Evolutionary conservation across 768 basidiomycete genomes (phyloP).

Genomic region (Zangia roseola): DNA sequence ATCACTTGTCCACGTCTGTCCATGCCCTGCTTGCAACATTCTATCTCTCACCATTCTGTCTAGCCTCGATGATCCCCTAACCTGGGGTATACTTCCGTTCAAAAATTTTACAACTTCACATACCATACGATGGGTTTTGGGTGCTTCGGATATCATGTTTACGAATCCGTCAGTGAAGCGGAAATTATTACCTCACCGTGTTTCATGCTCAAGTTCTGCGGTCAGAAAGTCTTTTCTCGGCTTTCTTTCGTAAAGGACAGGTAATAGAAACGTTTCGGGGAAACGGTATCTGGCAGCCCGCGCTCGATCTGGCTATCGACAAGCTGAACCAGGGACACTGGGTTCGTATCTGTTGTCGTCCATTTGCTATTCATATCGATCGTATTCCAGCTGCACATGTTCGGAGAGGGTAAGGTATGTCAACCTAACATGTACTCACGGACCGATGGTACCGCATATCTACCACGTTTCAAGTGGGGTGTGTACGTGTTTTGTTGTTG

Average conservation of each 20-base stretch:
- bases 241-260: conserved; percentile 87
- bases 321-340: conserved; percentile 81
- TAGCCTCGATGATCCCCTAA: conserved; percentile 79
- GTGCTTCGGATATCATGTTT: conserved; percentile 92
- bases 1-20: conserved; percentile 89
- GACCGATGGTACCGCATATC: conserved; percentile 41
- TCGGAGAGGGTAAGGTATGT: conserved; percentile 85
- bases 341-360: conserved; percentile 49
- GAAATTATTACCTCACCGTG: background rate
- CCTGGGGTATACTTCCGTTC: conserved; percentile 84
- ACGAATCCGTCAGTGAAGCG: conserved; percentile 72
- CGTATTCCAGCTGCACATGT: conserved; percentile 78
- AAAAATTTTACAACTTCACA: conserved; percentile 55
- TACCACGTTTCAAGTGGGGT: conserved; percentile 93
- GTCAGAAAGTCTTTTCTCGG: conserved; percentile 67
- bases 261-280: conserved; percentile 92
- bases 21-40: background rate
- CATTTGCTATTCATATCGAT: conserved; percentile 2
- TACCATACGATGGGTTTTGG: conserved; percentile 86
- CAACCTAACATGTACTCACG: conserved; percentile 57
- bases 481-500: conserved; percentile 57
- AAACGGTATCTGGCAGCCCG: conserved; percentile 83
- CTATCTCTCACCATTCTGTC: conserved; percentile 7
- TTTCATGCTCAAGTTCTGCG: conserved; percentile 14
- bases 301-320: conserved; percentile 79